Conservation (phyloP, 495 filamentous ascomycete genomes). For the Aeminium ludgeri region DNA sequence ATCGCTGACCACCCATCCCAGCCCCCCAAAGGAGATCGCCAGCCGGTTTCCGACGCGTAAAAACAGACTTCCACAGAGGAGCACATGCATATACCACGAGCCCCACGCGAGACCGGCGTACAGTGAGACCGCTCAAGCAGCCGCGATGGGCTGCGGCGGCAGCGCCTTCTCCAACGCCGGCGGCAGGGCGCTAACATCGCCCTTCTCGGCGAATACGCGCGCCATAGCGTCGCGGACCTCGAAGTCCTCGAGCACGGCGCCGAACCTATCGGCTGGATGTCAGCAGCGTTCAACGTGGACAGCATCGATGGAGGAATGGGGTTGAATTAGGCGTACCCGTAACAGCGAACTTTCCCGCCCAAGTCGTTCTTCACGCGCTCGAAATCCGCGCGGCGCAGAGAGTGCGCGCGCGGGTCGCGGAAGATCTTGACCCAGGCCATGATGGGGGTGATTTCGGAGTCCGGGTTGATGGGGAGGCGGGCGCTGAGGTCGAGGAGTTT, state of each 20-base stretch:
- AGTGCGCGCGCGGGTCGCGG: constrained; percentile 46
- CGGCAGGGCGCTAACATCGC: neutral
- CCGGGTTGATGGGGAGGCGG: constrained; percentile 49
- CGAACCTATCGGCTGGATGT: constrained; percentile 39
- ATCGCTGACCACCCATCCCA: no score
- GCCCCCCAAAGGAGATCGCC: no score
- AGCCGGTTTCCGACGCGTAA: no score
- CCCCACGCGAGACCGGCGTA: no score
- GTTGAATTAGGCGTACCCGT: constrained; percentile 71
- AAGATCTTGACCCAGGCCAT: constrained; percentile 82
- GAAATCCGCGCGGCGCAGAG: constrained; percentile 53
- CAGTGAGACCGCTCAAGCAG: no score
- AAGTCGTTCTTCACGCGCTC: constrained; percentile 55
- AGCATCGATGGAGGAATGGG: no score
- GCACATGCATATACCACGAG: no score
- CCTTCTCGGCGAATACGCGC: constrained; percentile 47
- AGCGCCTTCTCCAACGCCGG: neutral
- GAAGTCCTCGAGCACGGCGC: constrained; percentile 77
- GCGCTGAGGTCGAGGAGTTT: constrained; percentile 73
- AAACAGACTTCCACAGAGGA: no score
- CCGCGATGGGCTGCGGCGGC: neutral
- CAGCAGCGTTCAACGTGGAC: neutral
- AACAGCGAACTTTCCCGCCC: constrained; percentile 69
- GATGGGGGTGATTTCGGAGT: constrained; percentile 87
- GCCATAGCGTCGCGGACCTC: constrained; percentile 76